Percentiles rank a stretch among this genome's conserved stretches.
These are phyloP conservation scores for Aurantiochytrium sp. DNA, from an alignment of 108 stramenopile genomes.

Conservation along the genomic window DNA sequence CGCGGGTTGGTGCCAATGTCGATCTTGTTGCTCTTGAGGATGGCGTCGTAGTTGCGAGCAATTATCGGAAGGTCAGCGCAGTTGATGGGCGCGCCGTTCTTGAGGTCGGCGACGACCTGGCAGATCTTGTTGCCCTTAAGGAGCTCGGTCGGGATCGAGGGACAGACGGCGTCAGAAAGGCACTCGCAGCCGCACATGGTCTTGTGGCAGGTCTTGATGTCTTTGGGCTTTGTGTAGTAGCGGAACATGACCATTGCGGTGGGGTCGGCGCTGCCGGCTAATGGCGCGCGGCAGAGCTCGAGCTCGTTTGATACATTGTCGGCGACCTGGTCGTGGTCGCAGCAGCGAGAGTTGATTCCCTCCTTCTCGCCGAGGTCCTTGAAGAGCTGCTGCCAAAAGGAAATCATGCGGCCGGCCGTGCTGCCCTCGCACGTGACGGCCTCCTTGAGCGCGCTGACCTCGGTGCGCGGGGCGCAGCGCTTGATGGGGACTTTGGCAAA, in stretches of 20 bases:
- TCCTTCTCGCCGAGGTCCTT: neutral
- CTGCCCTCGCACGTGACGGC: neutral
- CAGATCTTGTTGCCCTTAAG: neutral
- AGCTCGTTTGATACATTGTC: neutral
- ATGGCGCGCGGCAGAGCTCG: constrained; percentile 1
- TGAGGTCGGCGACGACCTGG: neutral
- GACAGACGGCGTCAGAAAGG: neutral
- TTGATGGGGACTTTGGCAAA: neutral
- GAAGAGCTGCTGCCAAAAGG: neutral
- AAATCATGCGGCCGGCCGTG: neutral
- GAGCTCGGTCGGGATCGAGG: neutral
- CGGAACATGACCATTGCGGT: neutral
- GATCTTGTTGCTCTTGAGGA: neutral
- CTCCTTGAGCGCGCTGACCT: neutral
- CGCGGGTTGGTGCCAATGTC: neutral
- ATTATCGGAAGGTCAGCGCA: neutral
- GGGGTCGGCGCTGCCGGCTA: neutral
- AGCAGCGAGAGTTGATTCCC: neutral
- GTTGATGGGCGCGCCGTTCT: neutral
- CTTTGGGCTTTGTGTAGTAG: neutral
- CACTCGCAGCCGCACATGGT: constrained; percentile 14
- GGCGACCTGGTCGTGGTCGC: neutral
- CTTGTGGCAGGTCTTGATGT: neutral
- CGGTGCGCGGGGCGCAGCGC: neutral
- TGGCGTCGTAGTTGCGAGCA: neutral